Conservation (phyloP, 352 stramenopile genomes). For the Pythium aristosporum region DNA sequence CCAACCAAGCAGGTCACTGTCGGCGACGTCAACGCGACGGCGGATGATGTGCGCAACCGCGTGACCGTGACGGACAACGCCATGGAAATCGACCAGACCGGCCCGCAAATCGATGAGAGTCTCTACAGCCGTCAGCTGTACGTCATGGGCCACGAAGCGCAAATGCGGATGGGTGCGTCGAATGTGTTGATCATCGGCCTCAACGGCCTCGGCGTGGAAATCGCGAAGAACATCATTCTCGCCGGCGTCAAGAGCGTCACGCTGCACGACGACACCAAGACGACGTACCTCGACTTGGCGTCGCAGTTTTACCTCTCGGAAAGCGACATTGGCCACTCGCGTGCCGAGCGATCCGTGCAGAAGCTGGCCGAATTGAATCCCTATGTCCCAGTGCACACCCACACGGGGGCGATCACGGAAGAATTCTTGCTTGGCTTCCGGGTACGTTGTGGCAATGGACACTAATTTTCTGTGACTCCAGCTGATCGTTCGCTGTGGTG, state of each 20-base stretch:
- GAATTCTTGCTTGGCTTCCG: slow-evolving; percentile 69
- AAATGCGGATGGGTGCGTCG: slow-evolving; percentile 94
- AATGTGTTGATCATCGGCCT: slow-evolving; percentile 96
- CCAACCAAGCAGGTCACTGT: slow-evolving; percentile 57
- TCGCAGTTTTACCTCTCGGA: slow-evolving; percentile 96
- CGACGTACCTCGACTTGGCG: slow-evolving; percentile 87
- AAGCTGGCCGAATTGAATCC: slow-evolving; percentile 97
- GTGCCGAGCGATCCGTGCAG: slow-evolving; percentile 81
- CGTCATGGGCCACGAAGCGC: slow-evolving; percentile 99
- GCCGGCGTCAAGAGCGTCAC: slow-evolving; percentile 94
- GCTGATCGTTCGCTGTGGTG: background rate
- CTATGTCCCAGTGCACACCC: slow-evolving; percentile 89
- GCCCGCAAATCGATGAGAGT: slow-evolving; percentile 68
- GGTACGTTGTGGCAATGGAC: slow-evolving; percentile 34
- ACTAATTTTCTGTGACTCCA: background rate
- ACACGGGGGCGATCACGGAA: slow-evolving; percentile 69
- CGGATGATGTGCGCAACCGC: slow-evolving; percentile 68
- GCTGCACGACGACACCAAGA: slow-evolving; percentile 90
- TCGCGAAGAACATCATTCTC: slow-evolving; percentile 99
- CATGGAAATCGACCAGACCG: slow-evolving; percentile 65
- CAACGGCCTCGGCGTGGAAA: slow-evolving; percentile 95
- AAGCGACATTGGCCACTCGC: slow-evolving; percentile 81
- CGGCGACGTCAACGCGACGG: slow-evolving; percentile 68
- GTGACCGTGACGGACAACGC: slow-evolving; percentile 69
- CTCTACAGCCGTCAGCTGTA: slow-evolving; percentile 97